Evolutionary conservation across 495 filamentous ascomycete genomes (phyloP).

Genomic region (Tirmania nivea): DNA sequence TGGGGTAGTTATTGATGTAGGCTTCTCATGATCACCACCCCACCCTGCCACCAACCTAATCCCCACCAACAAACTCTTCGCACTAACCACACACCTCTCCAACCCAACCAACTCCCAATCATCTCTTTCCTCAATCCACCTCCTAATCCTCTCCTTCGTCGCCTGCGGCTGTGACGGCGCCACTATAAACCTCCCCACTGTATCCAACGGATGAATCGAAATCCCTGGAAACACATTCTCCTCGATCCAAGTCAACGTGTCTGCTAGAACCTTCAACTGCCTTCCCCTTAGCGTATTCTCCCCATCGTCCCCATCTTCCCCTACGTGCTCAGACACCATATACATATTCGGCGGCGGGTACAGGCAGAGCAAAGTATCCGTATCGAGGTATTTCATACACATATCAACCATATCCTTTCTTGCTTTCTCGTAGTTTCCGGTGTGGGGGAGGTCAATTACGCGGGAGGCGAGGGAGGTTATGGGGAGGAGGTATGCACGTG

Average conservation of each 20-base stretch:
- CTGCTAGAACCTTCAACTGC: conserved; percentile 42
- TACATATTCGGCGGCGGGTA: conserved; percentile 35
- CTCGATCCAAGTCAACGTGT: conserved; percentile 47
- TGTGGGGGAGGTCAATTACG: conserved; percentile 37
- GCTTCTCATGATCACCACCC: conserved; percentile 22
- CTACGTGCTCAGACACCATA: conserved; percentile 18
- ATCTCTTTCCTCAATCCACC: conserved; percentile 53
- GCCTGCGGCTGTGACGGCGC: conserved; percentile 35
- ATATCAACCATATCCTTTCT: conserved; percentile 42
- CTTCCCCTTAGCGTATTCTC: conserved; percentile 40
- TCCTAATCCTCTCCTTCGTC: conserved; percentile 50
- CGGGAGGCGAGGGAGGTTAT: conserved; percentile 68
- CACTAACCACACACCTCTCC: conserved; percentile 60
- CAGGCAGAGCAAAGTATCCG: conserved; percentile 88
- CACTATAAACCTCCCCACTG: background rate
- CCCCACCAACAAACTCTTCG: conserved; percentile 65
- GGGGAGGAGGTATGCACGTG: conserved; percentile 60
- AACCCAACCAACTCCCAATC: conserved; percentile 66
- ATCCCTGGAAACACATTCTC: conserved; percentile 41
- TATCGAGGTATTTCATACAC: conserved; percentile 52
- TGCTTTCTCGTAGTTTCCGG: conserved; percentile 14
- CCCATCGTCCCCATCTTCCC: conserved; percentile 16
- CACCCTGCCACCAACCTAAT: conserved; percentile 65
- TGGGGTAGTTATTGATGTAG: conserved; percentile 33
- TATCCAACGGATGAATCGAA: conserved; percentile 1